Evolutionary conservation across 805 yeast genomes (phyloP), one percentile per base, ranked within the genome.

Genomic region (Sugiyamaella chiloensis): DNA sequence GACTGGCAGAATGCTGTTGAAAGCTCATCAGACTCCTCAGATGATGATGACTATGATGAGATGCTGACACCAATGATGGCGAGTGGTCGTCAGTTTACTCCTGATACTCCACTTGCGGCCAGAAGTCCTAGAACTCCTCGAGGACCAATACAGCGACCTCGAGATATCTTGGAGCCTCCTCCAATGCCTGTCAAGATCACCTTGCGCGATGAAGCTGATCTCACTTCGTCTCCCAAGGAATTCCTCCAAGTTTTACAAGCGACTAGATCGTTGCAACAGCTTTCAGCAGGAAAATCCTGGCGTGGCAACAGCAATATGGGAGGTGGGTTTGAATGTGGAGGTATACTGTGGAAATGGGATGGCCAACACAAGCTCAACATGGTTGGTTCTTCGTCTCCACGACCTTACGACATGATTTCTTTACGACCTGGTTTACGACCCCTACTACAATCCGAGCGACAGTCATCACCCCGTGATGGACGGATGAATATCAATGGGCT

Each of bases 171-270:
- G 26, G 51, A 59, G 8, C 66, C 67, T 2, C 67, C 67, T 12
- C 65, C 66, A 1, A 52, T 62, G 60, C 67, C 67, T 5, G 59
- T 59, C 37, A 59, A 56, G 37, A 48, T 62, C 16, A 48, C 57
- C 17, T 51, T 64, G 37, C 42, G 48, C 6, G 57, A 53, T 45
- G 65, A 56, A 35, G 46, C 50, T 30, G 44, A 43, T n/a, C 40
- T 54, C 17, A 39, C 37, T 14, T 54, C 54, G 41, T 53, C 60
- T 4, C 70, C 69, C 9, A 42, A 57, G 16, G 74, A 70, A 52
- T 53, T 71, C 23, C 52, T 68, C 16, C 66, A 62, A 51, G 68
- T 70, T 51, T 57, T 70, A 36, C 69, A 67, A 50, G 75, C 74
- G 24, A 66, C 73, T 19, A 58, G 71, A 19, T 65, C 71, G 21